phyloP scores from a whole-genome alignment of 495 filamentous ascomycete genomes.

The Neurospora cerealis region DNA sequence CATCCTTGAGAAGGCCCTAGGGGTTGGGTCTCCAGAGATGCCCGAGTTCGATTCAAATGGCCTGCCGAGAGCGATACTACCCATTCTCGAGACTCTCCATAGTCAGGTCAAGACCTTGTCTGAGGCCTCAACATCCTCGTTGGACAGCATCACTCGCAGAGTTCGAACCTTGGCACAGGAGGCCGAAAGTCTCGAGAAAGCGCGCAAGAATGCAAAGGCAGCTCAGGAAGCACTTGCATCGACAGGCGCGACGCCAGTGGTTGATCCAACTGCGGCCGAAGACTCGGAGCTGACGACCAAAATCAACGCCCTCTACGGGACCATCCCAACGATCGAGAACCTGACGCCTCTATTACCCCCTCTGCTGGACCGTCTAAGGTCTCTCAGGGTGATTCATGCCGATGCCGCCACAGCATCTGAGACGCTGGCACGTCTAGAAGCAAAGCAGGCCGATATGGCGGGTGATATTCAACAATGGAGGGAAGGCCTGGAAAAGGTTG shows the following conservation, averaged over 20 bases:
- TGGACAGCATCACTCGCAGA: conserved; percentile 65
- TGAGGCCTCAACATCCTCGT: conserved; percentile 50
- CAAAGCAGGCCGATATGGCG: conserved; percentile 71
- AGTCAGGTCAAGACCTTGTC: conserved; percentile 57
- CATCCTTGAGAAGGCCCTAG: conserved; percentile 70
- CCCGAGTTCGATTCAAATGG: conserved; percentile 49
- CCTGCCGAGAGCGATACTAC: conserved; percentile 58
- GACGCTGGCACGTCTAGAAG: conserved; percentile 64
- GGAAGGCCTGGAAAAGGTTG: conserved; percentile 69
- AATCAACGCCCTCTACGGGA: conserved; percentile 85
- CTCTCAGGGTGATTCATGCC: conserved; percentile 73
- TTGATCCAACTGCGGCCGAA: conserved; percentile 21
- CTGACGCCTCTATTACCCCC: conserved; percentile 77
- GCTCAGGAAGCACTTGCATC: conserved; percentile 49
- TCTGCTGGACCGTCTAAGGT: conserved; percentile 74
- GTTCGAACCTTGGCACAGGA: conserved; percentile 69
- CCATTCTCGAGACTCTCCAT: conserved; percentile 69
- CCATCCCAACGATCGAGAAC: conserved; percentile 80
- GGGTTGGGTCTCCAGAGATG: conserved; percentile 58
- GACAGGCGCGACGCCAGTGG: conserved; percentile 27
- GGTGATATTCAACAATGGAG: conserved; percentile 79
- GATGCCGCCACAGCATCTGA: conserved; percentile 81
- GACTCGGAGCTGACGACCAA: conserved; percentile 67
- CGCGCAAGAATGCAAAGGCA: conserved; percentile 60
- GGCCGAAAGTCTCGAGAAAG: conserved; percentile 65